These are phyloP conservation scores for Starmerella vitae DNA, from an alignment of 805 yeast species.

Conservation along the genomic window DNA sequence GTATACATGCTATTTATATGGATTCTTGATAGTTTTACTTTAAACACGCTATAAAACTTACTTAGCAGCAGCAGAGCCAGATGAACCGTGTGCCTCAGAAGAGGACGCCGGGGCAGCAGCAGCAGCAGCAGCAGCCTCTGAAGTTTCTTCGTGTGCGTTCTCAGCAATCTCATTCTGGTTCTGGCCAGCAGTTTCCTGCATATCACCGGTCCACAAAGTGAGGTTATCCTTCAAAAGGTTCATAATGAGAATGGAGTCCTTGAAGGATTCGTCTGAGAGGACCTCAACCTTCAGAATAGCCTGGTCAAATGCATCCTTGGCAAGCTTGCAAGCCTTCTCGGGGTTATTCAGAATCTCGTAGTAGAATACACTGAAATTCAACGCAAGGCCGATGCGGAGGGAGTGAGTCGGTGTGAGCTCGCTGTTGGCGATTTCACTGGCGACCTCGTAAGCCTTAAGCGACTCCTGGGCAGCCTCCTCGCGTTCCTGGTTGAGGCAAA, in stretches of 20 bases:
- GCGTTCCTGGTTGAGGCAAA: constrained; percentile 85
- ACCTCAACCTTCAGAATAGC: constrained; percentile 99
- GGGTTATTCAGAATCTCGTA: constrained; percentile 97
- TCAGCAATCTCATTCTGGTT: constrained; percentile 13
- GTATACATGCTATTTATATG: too few relatives aligned
- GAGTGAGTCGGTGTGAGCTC: constrained; percentile 99
- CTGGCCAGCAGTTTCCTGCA: constrained; percentile 36
- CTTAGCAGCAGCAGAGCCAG: background rate
- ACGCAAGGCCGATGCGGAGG: constrained; percentile 93
- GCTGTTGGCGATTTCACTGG: constrained; percentile 94
- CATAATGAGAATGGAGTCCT: constrained; percentile 97
- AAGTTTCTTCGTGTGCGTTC: constrained; percentile 6
- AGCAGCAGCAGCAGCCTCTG: constrained; percentile 13
- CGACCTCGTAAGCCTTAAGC: constrained; percentile 89
- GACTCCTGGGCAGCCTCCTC: constrained; percentile 90
- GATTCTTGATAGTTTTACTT: too few relatives aligned
- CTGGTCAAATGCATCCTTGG: constrained; percentile 98
- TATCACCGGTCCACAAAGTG: constrained; percentile 40
- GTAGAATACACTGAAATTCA: constrained; percentile 96
- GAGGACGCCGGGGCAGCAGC: constrained; percentile 17
- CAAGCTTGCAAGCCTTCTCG: constrained; percentile 97
- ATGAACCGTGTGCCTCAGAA: constrained; percentile 1
- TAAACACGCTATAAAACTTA: background rate
- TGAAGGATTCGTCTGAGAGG: constrained; percentile 94
- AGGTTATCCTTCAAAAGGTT: constrained; percentile 76